Percentiles rank a stretch among this genome's conserved stretches.
Evolutionary conservation across 2,329 filamentous ascomycete species (phyloP).

Genomic region (Dendrostoma leiphaemia): DNA sequence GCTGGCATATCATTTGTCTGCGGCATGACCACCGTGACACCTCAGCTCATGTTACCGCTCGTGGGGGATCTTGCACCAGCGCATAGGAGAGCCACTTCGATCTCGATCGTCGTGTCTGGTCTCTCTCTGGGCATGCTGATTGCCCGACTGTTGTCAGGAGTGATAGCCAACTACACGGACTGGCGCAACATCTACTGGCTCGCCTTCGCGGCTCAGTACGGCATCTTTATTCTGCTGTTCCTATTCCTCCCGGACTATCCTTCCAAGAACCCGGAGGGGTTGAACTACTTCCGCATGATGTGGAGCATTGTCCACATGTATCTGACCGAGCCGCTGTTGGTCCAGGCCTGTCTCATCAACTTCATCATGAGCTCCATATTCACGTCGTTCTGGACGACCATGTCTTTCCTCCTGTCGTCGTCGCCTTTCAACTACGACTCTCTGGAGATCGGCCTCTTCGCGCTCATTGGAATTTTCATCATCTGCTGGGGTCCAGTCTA

Average conservation of each 20-base stretch:
- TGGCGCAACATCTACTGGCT: constrained; percentile 83
- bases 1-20: constrained; percentile 69
- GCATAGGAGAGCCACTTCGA: constrained; percentile 63
- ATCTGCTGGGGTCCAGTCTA: constrained; percentile 69
- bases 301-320: constrained; percentile 64
- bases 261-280: constrained; percentile 62
- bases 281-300: constrained; percentile 66
- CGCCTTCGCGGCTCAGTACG: constrained; percentile 66
- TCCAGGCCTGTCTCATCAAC: constrained; percentile 66
- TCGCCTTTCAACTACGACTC: constrained; percentile 67
- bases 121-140: constrained; percentile 74
- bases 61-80: constrained; percentile 76
- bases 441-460: constrained; percentile 73
- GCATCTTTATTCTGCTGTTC: constrained; percentile 65
- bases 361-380: constrained; percentile 56
- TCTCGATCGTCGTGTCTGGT: constrained; percentile 74
- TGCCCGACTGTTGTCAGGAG: constrained; percentile 72
- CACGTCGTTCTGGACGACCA: constrained; percentile 58
- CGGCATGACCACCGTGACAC: constrained; percentile 77
- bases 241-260: constrained; percentile 81
- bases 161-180: constrained; percentile 68
- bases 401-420: constrained; percentile 75
- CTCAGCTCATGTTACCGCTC: constrained; percentile 75
- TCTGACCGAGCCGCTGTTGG: constrained; percentile 63
- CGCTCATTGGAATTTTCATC: constrained; percentile 69